phyloP scores from a whole-genome alignment of 768 basidiomycete species.

The Heimioporus sp. region DNA sequence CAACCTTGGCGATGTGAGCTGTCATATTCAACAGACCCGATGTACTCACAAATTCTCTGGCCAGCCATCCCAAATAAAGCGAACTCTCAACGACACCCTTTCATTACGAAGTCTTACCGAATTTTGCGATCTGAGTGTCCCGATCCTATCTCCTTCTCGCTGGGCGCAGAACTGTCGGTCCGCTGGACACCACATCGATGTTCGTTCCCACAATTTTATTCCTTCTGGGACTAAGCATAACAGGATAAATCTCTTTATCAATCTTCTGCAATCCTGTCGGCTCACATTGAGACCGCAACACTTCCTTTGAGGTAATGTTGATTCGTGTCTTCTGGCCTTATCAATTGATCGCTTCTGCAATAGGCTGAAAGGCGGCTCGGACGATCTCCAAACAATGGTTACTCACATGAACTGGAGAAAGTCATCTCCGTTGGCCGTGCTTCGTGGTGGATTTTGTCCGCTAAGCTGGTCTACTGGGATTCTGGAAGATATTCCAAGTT shows the following conservation, averaged over 20 bases:
- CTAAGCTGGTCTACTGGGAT: conserved; percentile 26
- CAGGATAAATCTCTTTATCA: conserved; percentile 43
- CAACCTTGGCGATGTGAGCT: conserved; percentile 45
- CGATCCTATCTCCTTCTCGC: conserved; percentile 42
- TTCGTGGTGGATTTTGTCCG: conserved; percentile 53
- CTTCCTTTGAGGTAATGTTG: conserved; percentile 53
- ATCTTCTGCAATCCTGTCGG: conserved; percentile 55
- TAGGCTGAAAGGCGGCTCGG: conserved; percentile 34
- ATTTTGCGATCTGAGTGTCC: conserved; percentile 47
- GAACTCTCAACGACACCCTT: conserved; percentile 61
- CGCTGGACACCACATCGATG: conserved; percentile 14
- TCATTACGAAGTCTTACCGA: conserved; percentile 52
- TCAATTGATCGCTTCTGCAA: background rate
- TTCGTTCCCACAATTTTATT: conserved; percentile 12
- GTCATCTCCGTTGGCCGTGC: conserved; percentile 50
- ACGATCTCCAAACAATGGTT: conserved; percentile 45
- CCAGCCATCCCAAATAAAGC: conserved; percentile 38
- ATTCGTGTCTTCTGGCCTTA: background rate
- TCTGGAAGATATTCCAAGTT: conserved; percentile 35
- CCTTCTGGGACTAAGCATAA: conserved; percentile 6
- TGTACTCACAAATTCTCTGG: background rate
- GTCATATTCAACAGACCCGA: conserved; percentile 1
- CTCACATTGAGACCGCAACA: conserved; percentile 57
- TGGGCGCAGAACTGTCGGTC: conserved; percentile 41
- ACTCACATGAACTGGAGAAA: conserved; percentile 53